A percentile compares a stretch with the other conserved stretches of the same genome.
Conservation (phyloP, 371 early-diverging fungal genomes). For the Zopfochytrium polystomum region DNA sequence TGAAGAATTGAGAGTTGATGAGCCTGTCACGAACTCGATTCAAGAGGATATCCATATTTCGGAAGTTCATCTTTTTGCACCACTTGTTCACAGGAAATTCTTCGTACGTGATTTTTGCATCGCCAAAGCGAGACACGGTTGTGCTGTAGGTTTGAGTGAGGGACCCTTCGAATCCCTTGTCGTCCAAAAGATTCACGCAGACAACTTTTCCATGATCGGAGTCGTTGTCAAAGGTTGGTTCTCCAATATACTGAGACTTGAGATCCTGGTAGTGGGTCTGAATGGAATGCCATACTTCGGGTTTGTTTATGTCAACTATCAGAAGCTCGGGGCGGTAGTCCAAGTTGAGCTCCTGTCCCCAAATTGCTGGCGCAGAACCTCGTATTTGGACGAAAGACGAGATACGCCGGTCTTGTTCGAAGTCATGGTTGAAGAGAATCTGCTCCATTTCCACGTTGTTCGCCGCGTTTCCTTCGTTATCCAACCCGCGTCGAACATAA, state of each 20-base stretch:
- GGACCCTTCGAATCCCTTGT: constrained; percentile 43
- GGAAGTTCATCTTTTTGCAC: constrained; percentile 48
- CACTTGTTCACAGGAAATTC: constrained; percentile 51
- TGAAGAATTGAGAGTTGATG: constrained; percentile 39
- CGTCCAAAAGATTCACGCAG: constrained; percentile 52
- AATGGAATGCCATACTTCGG: constrained; percentile 37
- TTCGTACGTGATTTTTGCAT: constrained; percentile 42
- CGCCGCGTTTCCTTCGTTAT: constrained; percentile 55
- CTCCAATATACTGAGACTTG: constrained; percentile 19
- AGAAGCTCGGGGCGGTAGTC: constrained; percentile 53
- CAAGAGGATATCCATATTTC: constrained; percentile 47
- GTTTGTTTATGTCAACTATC: constrained; percentile 36
- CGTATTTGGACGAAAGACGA: constrained; percentile 55
- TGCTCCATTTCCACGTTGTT: constrained; percentile 70
- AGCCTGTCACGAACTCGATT: constrained; percentile 40
- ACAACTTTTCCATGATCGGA: constrained; percentile 38
- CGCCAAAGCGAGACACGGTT: constrained; percentile 30
- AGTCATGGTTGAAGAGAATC: constrained; percentile 49
- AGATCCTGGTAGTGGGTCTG: constrained; percentile 43
- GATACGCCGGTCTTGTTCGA: constrained; percentile 25
- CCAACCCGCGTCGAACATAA: constrained; percentile 57
- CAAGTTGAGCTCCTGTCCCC: constrained; percentile 61
- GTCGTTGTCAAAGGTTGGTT: constrained; percentile 8
- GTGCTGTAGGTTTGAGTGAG: constrained; percentile 42
- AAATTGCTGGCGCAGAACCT: constrained; percentile 62